Evolutionary conservation across 2,329 filamentous ascomycete species (phyloP).

Genomic region (Ceratocystis harringtonii): DNA sequence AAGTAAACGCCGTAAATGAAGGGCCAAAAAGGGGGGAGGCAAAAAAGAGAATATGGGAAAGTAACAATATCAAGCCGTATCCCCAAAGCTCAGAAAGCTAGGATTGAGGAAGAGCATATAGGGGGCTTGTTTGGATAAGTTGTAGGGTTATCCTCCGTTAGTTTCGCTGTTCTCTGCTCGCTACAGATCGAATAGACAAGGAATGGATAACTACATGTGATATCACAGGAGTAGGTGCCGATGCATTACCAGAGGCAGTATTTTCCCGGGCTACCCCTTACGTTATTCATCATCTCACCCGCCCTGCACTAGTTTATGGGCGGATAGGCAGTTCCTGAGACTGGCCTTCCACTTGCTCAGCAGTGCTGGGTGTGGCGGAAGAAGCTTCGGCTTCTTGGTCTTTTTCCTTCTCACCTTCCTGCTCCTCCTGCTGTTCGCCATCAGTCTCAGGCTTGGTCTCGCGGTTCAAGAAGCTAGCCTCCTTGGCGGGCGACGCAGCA

Average conservation of each 20-base stretch:
- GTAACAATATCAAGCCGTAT: background rate
- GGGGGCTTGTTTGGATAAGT: background rate
- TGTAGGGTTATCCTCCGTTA: background rate
- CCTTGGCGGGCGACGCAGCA: constrained; percentile 69
- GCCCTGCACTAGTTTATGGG: constrained; percentile 2
- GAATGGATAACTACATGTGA: background rate
- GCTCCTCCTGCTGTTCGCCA: constrained; percentile 15
- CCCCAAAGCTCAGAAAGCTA: background rate
- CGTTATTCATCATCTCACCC: background rate
- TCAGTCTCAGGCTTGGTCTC: constrained; percentile 50
- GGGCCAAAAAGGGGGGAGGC: background rate
- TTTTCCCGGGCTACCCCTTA: background rate
- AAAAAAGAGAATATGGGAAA: background rate
- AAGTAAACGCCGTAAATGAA: constrained; percentile 7
- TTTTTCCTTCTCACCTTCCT: constrained; percentile 7
- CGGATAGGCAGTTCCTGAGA: constrained; percentile 9
- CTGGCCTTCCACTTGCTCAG: background rate
- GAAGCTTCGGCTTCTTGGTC: constrained; percentile 4
- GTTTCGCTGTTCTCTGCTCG: background rate
- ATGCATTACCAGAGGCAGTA: background rate
- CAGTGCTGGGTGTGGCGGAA: background rate
- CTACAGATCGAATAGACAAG: background rate
- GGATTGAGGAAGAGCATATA: background rate
- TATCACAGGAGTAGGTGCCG: background rate
- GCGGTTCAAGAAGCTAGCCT: constrained; percentile 71